Percentiles rank a stretch among this genome's conserved stretches.
Conservation (phyloP, 495 filamentous ascomycete genomes). For the Aspergillus heteromorphus region DNA sequence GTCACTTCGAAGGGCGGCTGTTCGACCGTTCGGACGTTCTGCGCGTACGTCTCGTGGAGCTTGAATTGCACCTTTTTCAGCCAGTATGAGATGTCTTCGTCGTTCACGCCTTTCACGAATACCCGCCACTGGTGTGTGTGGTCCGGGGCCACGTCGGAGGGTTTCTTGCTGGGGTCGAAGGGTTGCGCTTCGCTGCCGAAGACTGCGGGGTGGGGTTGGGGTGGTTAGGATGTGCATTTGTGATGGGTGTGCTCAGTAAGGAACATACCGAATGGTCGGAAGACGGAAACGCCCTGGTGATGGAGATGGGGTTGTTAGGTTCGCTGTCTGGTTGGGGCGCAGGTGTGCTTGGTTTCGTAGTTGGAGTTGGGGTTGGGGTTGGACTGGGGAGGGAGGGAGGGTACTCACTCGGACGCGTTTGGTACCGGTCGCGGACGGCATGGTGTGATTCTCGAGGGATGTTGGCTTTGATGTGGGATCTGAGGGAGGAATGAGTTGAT, state of each 20-base stretch:
- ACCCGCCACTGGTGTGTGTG: conserved; percentile 96
- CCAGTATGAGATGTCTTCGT: conserved; percentile 88
- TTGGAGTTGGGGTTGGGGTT: too few relatives aligned
- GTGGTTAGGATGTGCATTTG: background rate
- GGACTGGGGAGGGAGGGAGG: background rate
- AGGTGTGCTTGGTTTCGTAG: background rate
- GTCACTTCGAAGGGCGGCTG: conserved; percentile 75
- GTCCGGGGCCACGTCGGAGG: conserved; percentile 56
- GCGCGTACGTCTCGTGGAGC: conserved; percentile 89
- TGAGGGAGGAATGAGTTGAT: background rate
- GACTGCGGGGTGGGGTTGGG: conserved; percentile 33
- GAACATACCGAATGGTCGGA: conserved; percentile 64
- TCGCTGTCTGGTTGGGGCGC: background rate
- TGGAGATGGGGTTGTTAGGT: conserved; percentile 16
- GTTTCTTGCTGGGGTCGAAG: conserved; percentile 67
- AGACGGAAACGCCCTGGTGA: conserved; percentile 62
- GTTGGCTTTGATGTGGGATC: background rate
- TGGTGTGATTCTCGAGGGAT: conserved; percentile 11
- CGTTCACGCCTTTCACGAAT: conserved; percentile 80
- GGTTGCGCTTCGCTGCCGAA: conserved; percentile 72
- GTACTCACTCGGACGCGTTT: conserved; percentile 54
- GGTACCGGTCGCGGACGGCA: conserved; percentile 51
- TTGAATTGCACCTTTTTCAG: conserved; percentile 97
- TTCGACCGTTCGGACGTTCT: conserved; percentile 73
- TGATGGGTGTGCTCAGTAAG: too few relatives aligned